Base-by-base conservation (phyloP, 129 eudicot genomes). In the Apium graveolens region DNA sequence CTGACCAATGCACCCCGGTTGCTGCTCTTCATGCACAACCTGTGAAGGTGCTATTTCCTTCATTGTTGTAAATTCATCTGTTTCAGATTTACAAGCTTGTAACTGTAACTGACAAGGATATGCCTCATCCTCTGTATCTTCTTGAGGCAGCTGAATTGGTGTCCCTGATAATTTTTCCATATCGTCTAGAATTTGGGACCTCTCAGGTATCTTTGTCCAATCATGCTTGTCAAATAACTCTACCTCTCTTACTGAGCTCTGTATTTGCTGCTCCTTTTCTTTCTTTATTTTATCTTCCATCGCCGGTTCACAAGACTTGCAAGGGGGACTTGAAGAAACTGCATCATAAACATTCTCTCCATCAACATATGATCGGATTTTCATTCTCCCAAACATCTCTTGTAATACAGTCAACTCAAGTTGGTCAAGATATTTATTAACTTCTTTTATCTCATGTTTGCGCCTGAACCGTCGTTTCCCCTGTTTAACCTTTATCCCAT, bases 401-500 rank as follows among this genome's bases (percentile, higher is more conserved):
- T 41, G 3, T n/a, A 72, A 12, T 11, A 37, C 74, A 3, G 41
- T 70, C 45, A 70, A 27, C 76, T 42, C 51, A 44, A 39, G 51
- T 72, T 18, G 37, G 31, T 72, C 32, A n/a, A 24, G 29, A 12
- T 24, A 11, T n/a, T 42, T 41, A 27, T 24, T 5, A 16, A 16
- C 74, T 70, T 70, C 74, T 70, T 5, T 37, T 20, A 11, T 70
- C n/a, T 70, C 43, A 70, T 37, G 12, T 70, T 70, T 70, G 74
- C 74, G 44, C 45, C 74, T 70, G 20, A 35, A 35, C 74, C 74
- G n/a, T 70, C 46, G 37, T 70, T 17, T 34, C 43, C 44, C 73
- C 44, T 69, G 41, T 69, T 26, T 35, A 32, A n/a, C 13, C 42
- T 41, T 35, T 3, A 35, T 35, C 37, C 37, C 37, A 35, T 35